These are phyloP conservation scores for Alternaria rosae DNA, from an alignment of 2,329 filamentous ascomycete species.

Conservation along the genomic window DNA sequence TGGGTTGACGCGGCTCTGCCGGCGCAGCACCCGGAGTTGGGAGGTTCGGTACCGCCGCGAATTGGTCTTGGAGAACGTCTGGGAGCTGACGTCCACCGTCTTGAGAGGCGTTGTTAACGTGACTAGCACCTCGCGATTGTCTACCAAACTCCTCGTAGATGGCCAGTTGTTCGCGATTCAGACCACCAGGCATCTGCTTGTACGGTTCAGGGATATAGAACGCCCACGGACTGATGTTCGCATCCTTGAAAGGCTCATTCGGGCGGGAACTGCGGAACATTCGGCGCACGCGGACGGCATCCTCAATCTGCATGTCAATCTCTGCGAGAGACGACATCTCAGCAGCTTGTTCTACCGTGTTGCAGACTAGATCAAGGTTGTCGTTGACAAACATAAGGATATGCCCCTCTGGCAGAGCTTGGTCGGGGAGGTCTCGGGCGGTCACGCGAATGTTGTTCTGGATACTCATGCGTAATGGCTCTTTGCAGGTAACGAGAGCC, in stretches of 20 bases:
- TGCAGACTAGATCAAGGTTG: conserved; percentile 91
- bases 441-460: conserved; percentile 96
- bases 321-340: conserved; percentile 92
- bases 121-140: conserved; percentile 74
- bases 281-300: conserved; percentile 78
- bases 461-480: conserved; percentile 94
- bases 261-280: conserved; percentile 77
- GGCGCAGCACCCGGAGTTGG: conserved; percentile 69
- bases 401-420: conserved; percentile 88
- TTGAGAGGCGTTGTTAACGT: conserved; percentile 63
- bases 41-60: conserved; percentile 66
- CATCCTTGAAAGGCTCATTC: conserved; percentile 84
- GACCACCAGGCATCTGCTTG: conserved; percentile 79
- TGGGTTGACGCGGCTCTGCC: conserved; percentile 65
- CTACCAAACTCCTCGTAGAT: conserved; percentile 97
- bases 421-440: conserved; percentile 68
- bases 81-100: conserved; percentile 67
- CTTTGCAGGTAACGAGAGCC: conserved; percentile 97
- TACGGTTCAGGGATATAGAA: conserved; percentile 94
- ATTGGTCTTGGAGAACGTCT: conserved; percentile 69
- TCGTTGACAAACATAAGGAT: conserved; percentile 99
- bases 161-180: conserved; percentile 91
- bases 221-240: conserved; percentile 85
- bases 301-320: conserved; percentile 91
- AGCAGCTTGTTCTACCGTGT: conserved; percentile 92